Percentiles rank a stretch among this genome's conserved stretches.
These are phyloP conservation scores for Xerocomellus dryophilus DNA, from an alignment of 768 basidiomycete genomes.

Conservation along the genomic window DNA sequence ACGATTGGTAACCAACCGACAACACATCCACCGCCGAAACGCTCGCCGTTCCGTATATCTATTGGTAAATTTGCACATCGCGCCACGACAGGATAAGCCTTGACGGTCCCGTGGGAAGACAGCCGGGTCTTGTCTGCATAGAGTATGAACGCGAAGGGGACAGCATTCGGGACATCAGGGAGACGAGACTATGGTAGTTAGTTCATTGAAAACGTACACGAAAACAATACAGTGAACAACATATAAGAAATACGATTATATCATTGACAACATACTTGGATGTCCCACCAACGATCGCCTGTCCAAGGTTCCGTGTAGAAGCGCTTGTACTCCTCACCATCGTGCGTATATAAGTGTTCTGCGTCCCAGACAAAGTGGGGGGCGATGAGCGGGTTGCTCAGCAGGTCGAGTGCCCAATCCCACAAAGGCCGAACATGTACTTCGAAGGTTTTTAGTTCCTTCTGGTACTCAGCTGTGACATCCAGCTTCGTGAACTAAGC, in stretches of 20 bases:
- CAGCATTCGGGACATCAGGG: neutral
- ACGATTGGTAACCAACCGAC: neutral
- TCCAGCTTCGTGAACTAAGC: neutral
- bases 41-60: neutral
- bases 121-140: neutral
- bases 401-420: conserved; percentile 8
- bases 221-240: neutral
- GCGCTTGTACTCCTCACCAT: neutral
- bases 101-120: neutral
- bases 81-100: neutral
- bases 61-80: neutral
- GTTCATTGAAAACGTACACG: too few relatives aligned
- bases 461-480: neutral
- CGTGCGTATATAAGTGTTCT: neutral
- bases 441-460: neutral
- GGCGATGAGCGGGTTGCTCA: neutral
- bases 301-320: conserved; percentile 12
- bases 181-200: too few relatives aligned
- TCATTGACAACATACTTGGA: conserved; percentile 6
- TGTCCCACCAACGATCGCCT: conserved; percentile 7
- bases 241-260: neutral
- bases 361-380: conserved; percentile 24
- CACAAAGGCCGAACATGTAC: neutral
- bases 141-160: neutral
- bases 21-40: neutral